Evolutionary conservation across 1,284 basidiomycete species (phyloP), one percentile per base, ranked within the genome.

Genomic region (Coniferiporia weirii): DNA sequence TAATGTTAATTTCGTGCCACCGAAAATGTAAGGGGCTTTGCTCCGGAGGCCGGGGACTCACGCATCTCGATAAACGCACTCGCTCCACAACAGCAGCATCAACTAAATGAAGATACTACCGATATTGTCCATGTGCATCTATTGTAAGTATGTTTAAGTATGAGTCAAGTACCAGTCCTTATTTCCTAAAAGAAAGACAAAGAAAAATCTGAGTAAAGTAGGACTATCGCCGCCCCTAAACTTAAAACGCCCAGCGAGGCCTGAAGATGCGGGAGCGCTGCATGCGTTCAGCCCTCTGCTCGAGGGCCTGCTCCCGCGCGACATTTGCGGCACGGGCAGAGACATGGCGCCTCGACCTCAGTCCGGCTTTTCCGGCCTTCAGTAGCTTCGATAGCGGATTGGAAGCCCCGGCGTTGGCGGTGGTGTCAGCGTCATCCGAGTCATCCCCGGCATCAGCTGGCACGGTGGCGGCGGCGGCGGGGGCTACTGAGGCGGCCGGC

Each of bases 251-350:
- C 27, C 27, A 27, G 27, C 49, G 47, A 50, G 20, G 36, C 15
- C 61, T 43, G 19, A 45, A 7, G 22, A 59, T 47, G 50, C 61
- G 61, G 15, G 57, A 51, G 20, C 57, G 57, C 34, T 50, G 20
- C 13, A 59, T 48, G 34, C 57, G 53, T 19, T 20, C 50, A n/a
- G 46, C 5, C 15, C 60, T 44, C 35, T 38, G 48, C 1, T 57
- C 56, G 17, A 57, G 22, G 13, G 43, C 56, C 4, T 35, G 48
- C 12, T 48, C 56, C 4, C 51, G 43, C 5, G 48, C 56, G 20
- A 44, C 8, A n/a, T 57, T 49, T 7, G 49, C 56, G 19, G 51
- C 56, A 10, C 52, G 48, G 22, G 49, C 36, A 10, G 56, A 57
- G 38, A 20, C n/a, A 3, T 36, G 45, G 40, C 3, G 40, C 40